phyloP scores from a whole-genome alignment of 805 yeast species.

The Pichia rugopelliculosa region DNA sequence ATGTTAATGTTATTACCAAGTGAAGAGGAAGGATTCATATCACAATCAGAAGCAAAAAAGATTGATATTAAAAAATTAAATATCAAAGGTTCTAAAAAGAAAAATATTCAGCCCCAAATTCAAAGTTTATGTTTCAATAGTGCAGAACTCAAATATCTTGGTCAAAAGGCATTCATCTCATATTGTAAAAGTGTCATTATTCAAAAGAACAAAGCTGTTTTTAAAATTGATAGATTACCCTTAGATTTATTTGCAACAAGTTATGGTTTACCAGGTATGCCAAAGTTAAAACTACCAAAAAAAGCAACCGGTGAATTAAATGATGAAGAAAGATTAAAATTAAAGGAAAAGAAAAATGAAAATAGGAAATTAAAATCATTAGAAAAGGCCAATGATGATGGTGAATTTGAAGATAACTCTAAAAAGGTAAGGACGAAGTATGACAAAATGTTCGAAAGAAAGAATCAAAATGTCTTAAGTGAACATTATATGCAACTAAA shows the following conservation, averaged over 20 bases:
- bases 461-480: constrained; percentile 85
- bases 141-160: constrained; percentile 86
- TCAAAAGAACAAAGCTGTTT: constrained; percentile 82
- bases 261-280: constrained; percentile 93
- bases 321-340: constrained; percentile 32
- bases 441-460: constrained; percentile 92
- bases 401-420: constrained; percentile 40
- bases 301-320: constrained; percentile 33
- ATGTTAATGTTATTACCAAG: constrained; percentile 74
- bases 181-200: constrained; percentile 78
- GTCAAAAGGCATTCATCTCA: constrained; percentile 92
- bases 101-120: constrained; percentile 70
- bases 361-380: constrained; percentile 62
- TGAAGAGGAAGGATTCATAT: constrained; percentile 73
- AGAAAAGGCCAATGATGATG: constrained; percentile 54
- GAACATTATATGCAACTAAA: constrained; percentile 80
- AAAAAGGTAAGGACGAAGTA: constrained; percentile 72
- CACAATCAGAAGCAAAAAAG: constrained; percentile 50
- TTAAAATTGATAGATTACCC: constrained; percentile 69
- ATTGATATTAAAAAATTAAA: constrained; percentile 68
- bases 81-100: constrained; percentile 66
- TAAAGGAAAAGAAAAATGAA: constrained; percentile 72
- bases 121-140: constrained; percentile 88
- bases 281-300: constrained; percentile 69
- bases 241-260: constrained; percentile 80